Conservation (phyloP, 2,329 filamentous ascomycete genomes). For the Ceratocystis papillata region DNA sequence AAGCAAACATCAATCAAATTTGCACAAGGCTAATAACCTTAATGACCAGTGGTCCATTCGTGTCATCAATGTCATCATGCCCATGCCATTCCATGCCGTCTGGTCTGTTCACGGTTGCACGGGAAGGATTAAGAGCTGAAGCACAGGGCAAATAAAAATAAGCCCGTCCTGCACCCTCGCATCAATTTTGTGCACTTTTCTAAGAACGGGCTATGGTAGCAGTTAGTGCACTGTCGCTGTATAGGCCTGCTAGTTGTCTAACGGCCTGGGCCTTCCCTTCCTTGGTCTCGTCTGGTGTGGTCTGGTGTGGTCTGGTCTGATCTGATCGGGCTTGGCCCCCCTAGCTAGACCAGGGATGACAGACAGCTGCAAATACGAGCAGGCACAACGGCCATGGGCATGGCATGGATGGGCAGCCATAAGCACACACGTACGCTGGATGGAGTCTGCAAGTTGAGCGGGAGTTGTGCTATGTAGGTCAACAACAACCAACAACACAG, state of each 20-base stretch:
- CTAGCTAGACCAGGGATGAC: too few relatives aligned
- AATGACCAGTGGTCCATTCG: not conserved
- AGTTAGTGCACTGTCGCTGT: not conserved
- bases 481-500: too few relatives aligned
- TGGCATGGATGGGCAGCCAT: too few relatives aligned
- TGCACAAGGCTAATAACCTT: constrained; percentile 7
- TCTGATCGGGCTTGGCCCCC: too few relatives aligned
- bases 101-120: not conserved
- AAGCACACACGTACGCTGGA: too few relatives aligned
- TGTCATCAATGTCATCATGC: too few relatives aligned
- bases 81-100: not conserved
- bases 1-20: not conserved
- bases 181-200: not conserved
- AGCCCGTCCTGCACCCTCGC: not conserved
- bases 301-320: not conserved
- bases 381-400: too few relatives aligned
- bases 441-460: too few relatives aligned
- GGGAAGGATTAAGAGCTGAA: constrained; percentile 8
- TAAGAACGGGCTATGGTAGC: not conserved
- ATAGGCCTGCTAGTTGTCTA: not conserved
- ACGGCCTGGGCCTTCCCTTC: not conserved
- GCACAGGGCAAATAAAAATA: not conserved
- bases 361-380: too few relatives aligned
- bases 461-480: too few relatives aligned
- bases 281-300: not conserved